Conservation (phyloP, 2,329 filamentous ascomycete species). For the Ophiostoma australiae region DNA sequence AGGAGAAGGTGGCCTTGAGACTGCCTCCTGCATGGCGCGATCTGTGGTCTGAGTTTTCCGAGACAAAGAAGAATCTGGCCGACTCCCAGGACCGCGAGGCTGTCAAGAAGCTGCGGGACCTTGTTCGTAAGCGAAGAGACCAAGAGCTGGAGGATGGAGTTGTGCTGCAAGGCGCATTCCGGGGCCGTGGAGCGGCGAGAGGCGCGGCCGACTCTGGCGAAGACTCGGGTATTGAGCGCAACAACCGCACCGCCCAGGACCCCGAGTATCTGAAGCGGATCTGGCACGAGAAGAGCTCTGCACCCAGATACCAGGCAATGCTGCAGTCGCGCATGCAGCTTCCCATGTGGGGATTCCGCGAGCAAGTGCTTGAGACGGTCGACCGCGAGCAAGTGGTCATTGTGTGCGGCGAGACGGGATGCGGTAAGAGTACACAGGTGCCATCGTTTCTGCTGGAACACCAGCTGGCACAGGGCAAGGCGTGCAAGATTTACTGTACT, state of each 20-base stretch:
- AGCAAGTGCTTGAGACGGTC: conserved; percentile 71
- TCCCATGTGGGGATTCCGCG: conserved; percentile 82
- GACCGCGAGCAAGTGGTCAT: conserved; percentile 81
- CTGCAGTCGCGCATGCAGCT: conserved; percentile 69
- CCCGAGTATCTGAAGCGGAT: conserved; percentile 52
- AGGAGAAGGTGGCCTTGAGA: conserved; percentile 77
- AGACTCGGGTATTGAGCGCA: conserved; percentile 43
- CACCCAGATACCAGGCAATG: conserved; percentile 71
- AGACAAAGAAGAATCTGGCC: conserved; percentile 62
- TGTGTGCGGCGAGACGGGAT: conserved; percentile 93
- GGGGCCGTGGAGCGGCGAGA: conserved; percentile 50
- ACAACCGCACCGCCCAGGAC: conserved; percentile 36
- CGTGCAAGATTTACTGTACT: conserved; percentile 91
- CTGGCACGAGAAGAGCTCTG: conserved; percentile 54
- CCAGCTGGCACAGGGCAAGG: conserved; percentile 70
- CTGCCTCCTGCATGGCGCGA: conserved; percentile 79
- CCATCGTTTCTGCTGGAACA: conserved; percentile 89
- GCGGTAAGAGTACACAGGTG: conserved; percentile 96
- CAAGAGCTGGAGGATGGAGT: conserved; percentile 69
- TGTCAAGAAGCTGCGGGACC: conserved; percentile 62
- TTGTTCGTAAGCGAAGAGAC: conserved; percentile 64
- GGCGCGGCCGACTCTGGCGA: conserved; percentile 47
- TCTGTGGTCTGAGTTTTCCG: conserved; percentile 74
- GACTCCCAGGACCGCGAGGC: conserved; percentile 66
- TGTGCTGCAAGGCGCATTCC: conserved; percentile 71